Conservation (phyloP, 257 asterid species). For the Solanum chiquidenum region DNA sequence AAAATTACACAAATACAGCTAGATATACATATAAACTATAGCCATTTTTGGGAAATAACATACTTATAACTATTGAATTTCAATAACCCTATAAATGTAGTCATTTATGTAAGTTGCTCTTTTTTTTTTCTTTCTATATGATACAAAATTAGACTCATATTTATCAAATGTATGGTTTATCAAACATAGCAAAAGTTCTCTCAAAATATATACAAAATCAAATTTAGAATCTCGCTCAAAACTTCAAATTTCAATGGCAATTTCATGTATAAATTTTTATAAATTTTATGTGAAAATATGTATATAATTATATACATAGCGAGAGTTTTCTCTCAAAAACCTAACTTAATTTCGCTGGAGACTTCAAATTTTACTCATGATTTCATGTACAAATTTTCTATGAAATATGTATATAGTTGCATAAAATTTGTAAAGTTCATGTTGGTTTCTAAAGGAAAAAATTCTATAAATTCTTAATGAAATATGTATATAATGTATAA, state of each 20-base stretch:
- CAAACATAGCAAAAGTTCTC: background rate
- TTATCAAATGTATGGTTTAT: background rate
- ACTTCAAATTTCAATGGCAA: background rate
- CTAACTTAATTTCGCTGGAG: background rate
- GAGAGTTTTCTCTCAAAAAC: background rate
- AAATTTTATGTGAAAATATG: background rate
- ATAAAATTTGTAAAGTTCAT: background rate
- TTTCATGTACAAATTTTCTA: background rate
- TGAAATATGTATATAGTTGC: background rate
- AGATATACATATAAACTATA: too few relatives aligned
- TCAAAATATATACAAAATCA: background rate
- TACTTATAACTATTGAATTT: too few relatives aligned
- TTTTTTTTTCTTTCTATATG: background rate
- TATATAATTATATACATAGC: background rate
- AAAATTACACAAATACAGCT: too few relatives aligned
- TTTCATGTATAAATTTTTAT: background rate
- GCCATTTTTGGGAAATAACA: too few relatives aligned
- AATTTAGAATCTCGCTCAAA: background rate
- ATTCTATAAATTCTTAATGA: background rate
- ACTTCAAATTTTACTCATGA: background rate
- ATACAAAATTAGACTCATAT: background rate
- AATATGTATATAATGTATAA: background rate
- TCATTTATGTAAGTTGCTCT: too few relatives aligned
- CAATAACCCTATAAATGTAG: too few relatives aligned
- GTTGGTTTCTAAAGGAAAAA: background rate